Evolutionary conservation across 2,329 filamentous ascomycete genomes (phyloP).

Genomic region (Ophiostoma novo-ulmi): DNA sequence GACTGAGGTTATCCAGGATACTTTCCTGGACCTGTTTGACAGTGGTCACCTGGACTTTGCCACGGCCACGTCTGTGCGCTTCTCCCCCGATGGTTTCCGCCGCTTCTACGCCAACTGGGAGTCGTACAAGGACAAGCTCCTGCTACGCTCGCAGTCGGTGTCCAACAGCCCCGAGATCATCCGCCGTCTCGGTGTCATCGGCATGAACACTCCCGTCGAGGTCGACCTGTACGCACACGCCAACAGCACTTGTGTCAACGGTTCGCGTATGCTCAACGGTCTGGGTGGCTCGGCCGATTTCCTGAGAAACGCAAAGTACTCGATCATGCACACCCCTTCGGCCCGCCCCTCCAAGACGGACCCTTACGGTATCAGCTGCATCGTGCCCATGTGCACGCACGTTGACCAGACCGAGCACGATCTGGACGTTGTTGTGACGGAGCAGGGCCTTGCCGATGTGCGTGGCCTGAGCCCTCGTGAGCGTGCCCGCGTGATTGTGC

Average conservation of each 20-base stretch:
- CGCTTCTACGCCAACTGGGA: slow-evolving; percentile 88
- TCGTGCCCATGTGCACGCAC: slow-evolving; percentile 91
- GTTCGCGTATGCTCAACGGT: slow-evolving; percentile 80
- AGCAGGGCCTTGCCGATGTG: slow-evolving; percentile 75
- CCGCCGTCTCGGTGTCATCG: slow-evolving; percentile 77
- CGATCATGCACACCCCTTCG: slow-evolving; percentile 84
- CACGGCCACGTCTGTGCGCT: slow-evolving; percentile 82
- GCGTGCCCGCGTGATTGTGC: slow-evolving; percentile 77
- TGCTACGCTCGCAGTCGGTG: slow-evolving; percentile 81
- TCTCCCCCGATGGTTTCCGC: slow-evolving; percentile 85
- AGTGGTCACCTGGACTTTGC: slow-evolving; percentile 82
- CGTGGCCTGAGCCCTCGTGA: slow-evolving; percentile 74
- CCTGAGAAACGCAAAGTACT: slow-evolving; percentile 72
- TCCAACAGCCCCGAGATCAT: slow-evolving; percentile 91
- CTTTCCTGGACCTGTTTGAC: slow-evolving; percentile 89
- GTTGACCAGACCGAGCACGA: slow-evolving; percentile 92
- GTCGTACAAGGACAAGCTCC: slow-evolving; percentile 70
- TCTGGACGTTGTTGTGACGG: slow-evolving; percentile 77
- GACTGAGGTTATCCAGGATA: slow-evolving; percentile 91
- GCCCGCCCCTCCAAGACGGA: slow-evolving; percentile 77
- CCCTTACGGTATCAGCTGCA: slow-evolving; percentile 74
- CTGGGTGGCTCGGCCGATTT: slow-evolving; percentile 79
- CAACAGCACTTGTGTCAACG: slow-evolving; percentile 86
- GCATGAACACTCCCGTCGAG: slow-evolving; percentile 93
- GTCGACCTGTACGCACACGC: slow-evolving; percentile 94